phyloP scores from a whole-genome alignment of 148 eudicot species.

The Nepenthes mirabilis region DNA sequence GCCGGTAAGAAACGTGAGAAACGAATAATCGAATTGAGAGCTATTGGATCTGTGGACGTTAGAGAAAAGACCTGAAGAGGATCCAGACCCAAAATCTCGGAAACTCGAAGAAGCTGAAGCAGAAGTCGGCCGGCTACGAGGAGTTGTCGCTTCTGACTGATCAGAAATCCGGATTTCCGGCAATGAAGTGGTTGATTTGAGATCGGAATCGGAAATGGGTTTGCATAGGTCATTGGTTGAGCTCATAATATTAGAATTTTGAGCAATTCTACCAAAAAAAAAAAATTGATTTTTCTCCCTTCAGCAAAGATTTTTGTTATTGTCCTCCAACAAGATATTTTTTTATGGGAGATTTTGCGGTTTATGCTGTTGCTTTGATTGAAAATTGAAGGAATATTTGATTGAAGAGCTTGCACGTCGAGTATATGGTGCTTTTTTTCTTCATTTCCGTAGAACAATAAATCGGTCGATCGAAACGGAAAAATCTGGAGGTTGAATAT shows the following conservation, averaged over 20 bases:
- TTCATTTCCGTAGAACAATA: too few species aligned
- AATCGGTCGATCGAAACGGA: too few species aligned
- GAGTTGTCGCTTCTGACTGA: not conserved
- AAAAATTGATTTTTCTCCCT: not conserved
- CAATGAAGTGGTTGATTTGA: not conserved
- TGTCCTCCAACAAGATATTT: too few species aligned
- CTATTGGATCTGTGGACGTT: not conserved
- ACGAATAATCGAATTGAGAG: conserved; percentile 1
- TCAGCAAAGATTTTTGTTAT: too few species aligned
- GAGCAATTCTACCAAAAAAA: not conserved
- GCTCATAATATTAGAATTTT: not conserved
- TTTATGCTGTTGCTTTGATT: not conserved
- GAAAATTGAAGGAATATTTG: not conserved
- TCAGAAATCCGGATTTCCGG: not conserved
- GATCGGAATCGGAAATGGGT: not conserved
- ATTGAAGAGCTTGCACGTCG: not conserved
- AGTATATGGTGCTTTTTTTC: not conserved
- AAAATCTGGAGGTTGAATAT: too few species aligned
- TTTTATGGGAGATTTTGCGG: too few species aligned
- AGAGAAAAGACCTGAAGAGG: conserved; percentile 6
- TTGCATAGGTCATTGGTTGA: not conserved
- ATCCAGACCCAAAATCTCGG: conserved; percentile 2
- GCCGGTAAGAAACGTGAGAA: not conserved
- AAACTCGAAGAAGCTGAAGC: not conserved
- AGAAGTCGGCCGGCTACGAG: not conserved